Conservation (phyloP, 75 land plant species). For the Cupressus sempervirens region DNA sequence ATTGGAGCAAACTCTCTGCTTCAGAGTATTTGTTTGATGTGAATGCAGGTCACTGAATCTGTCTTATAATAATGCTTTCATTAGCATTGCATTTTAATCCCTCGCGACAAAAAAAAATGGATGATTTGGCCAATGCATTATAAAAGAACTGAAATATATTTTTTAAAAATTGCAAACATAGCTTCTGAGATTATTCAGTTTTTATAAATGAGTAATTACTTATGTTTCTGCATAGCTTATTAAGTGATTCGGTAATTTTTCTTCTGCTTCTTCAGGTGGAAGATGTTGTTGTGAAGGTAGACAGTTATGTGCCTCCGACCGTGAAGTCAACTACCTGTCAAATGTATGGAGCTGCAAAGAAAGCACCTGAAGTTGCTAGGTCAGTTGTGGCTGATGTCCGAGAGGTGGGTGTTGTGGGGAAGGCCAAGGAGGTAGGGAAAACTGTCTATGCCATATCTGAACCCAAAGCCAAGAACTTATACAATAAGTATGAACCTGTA, state of each 20-base stretch:
- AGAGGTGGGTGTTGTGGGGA: slow-evolving; percentile 46
- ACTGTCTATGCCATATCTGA: not conserved
- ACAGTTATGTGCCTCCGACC: slow-evolving; percentile 40
- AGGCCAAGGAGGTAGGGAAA: slow-evolving; percentile 24
- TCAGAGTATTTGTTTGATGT: no score
- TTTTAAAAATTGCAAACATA: no score
- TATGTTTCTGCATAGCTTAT: no score
- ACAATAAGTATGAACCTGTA: slow-evolving; percentile 68
- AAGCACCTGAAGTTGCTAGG: slow-evolving; percentile 71
- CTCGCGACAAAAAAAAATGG: no score
- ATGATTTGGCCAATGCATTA: no score
- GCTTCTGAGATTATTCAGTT: no score
- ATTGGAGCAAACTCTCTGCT: no score
- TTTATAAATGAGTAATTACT: no score
- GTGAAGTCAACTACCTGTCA: slow-evolving; percentile 57
- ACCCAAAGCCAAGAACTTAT: slow-evolving; percentile 43
- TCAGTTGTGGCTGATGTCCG: slow-evolving; percentile 59
- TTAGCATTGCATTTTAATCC: no score
- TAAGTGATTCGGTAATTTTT: not conserved
- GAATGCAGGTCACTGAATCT: no score
- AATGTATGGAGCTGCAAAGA: slow-evolving; percentile 57
- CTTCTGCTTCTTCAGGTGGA: slow-evolving; percentile 50
- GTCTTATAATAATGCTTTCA: no score
- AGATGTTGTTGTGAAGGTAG: slow-evolving; percentile 46
- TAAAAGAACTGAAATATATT: no score